Base-by-base conservation (phyloP, 768 basidiomycete genomes). In the Suillus bovinus region DNA sequence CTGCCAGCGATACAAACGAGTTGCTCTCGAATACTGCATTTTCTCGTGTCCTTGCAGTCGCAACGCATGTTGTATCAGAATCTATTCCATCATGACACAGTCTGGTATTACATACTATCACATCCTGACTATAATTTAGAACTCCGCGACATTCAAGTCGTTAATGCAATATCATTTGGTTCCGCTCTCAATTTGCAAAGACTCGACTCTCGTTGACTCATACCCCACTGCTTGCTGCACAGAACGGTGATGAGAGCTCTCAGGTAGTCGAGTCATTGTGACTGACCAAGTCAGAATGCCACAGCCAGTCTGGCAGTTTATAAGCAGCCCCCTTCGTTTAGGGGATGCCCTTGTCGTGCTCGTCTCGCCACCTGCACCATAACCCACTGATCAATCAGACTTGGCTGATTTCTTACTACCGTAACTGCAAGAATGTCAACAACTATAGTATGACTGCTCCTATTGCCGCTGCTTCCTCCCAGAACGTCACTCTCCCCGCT, bases 401-500 rank as follows among this genome's bases (percentile, higher is more conserved):
- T 17, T 39, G 13, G 5, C 17, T 27, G 36, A 11, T 27, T 27
- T 20, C 17, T 38, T 56, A 10, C 38, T 56, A 38, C 36, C 2
- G 20, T 33, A 24, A 10, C 17, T 55, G 9, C 17, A 16, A 61
- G 13, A 29, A 63, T 61, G 63, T 63, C 53, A 10, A 47, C 60
- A 20, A 41, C 29, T 31, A 36, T 9, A 7, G 8, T 17, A 38
- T 38, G 41, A 38, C 34, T 29, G 58, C 63, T 27, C 63, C 59
- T 38, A 57, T 61, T 31, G 59, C 70, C 17, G 58, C 68, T 31
- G 67, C 71, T 22, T 70, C 76, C 24, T 67, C 78, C 49, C 86
- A 86, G 65, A 77, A 72, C 49, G 75, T 86, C 57, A 78, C 81
- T 7, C 75, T 89, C 14, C 88, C 88, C 1, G 61, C 72, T 41